Evolutionary conservation across 345 rosid genomes (phyloP).

Genomic region (Alliaria petiolata): DNA sequence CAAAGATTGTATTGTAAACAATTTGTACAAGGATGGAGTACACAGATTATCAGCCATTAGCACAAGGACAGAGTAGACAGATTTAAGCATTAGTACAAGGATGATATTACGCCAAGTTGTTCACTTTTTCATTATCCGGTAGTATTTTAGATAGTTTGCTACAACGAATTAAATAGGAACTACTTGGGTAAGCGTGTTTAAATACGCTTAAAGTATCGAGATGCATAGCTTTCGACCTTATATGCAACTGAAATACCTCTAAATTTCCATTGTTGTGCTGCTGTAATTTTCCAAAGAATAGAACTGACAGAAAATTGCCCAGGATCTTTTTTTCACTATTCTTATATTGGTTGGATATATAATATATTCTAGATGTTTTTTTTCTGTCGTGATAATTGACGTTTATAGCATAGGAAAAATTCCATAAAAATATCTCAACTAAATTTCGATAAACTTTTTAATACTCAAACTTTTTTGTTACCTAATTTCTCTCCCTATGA

Average conservation of each 20-base stretch:
- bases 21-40: neutral
- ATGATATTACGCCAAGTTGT: neutral
- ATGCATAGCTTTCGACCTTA: neutral
- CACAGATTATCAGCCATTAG: neutral
- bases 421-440: constrained; percentile 29
- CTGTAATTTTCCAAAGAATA: neutral
- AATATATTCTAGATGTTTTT: neutral
- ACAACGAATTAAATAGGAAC: neutral
- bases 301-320: neutral
- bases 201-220: neutral
- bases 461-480: too few relatives aligned
- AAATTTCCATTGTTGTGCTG: neutral
- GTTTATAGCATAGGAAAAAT: too few relatives aligned
- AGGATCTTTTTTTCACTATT: neutral
- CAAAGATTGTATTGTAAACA: neutral
- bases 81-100: neutral
- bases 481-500: constrained; percentile 52
- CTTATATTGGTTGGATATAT: neutral
- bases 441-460: too few relatives aligned
- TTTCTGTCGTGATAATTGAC: neutral
- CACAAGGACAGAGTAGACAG: neutral
- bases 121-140: neutral
- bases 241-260: neutral
- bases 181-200: neutral
- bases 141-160: neutral